Conservation (phyloP, 2,329 filamentous ascomycete species). For the Sphaerostilbella broomeana region DNA sequence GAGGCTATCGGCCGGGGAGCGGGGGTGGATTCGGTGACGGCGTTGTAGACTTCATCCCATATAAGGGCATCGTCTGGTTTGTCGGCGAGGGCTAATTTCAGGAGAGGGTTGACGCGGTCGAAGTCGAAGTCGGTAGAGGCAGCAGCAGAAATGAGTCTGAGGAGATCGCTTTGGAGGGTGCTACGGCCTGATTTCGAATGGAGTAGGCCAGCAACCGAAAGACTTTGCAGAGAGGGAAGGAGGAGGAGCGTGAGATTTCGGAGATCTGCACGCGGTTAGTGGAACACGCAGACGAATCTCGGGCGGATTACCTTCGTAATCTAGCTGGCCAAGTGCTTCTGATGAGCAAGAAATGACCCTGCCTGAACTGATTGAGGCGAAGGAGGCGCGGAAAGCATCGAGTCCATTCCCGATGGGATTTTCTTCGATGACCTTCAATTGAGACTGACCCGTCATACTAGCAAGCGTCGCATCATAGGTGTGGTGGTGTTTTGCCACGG, state of each 20-base stretch:
- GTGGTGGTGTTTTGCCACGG: too few species aligned
- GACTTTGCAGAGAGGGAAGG: slow-evolving; percentile 19
- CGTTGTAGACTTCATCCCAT: slow-evolving; percentile 31
- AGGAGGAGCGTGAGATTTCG: slow-evolving; percentile 20
- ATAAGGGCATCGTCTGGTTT: slow-evolving; percentile 24
- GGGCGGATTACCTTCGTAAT: too few species aligned
- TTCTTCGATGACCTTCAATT: not conserved
- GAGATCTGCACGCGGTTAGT: slow-evolving; percentile 19
- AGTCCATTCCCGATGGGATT: not conserved
- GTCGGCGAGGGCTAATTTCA: slow-evolving; percentile 22
- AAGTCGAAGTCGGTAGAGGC: slow-evolving; percentile 16
- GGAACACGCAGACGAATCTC: too few species aligned
- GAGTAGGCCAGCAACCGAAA: slow-evolving; percentile 6
- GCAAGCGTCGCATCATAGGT: too few species aligned
- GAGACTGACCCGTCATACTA: not conserved
- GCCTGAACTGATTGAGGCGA: not conserved
- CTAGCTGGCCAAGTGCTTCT: slow-evolving; percentile 14
- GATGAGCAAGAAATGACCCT: not conserved
- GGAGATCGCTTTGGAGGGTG: slow-evolving; percentile 12
- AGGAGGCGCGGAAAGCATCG: not conserved
- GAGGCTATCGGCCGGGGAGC: slow-evolving; percentile 21
- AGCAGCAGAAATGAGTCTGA: slow-evolving; percentile 8
- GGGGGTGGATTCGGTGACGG: slow-evolving; percentile 18
- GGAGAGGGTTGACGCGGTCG: slow-evolving; percentile 27
- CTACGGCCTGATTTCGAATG: slow-evolving; percentile 5